A percentile compares a stretch with the other conserved stretches of the same genome.
Evolutionary conservation across 257 asterid genomes (phyloP).

Genomic region (Asclepias syriaca): DNA sequence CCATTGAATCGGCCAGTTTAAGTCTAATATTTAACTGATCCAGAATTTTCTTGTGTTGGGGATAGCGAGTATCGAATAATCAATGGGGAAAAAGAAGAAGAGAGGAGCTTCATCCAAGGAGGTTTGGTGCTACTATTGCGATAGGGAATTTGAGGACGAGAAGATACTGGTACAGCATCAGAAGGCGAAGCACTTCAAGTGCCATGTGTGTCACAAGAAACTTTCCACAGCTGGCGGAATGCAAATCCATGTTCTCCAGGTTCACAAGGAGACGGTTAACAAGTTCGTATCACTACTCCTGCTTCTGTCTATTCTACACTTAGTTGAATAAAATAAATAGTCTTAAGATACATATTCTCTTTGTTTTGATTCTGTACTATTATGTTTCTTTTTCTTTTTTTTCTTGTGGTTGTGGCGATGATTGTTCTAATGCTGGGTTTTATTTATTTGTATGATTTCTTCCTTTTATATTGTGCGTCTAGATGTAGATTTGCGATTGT

Average conservation of each 20-base stretch:
- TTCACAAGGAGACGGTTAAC: constrained; percentile 84
- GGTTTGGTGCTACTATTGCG: constrained; percentile 96
- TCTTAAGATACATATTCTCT: no score
- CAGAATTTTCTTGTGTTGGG: neutral
- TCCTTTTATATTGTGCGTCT: neutral
- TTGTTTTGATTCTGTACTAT: neutral
- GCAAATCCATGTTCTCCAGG: constrained; percentile 95
- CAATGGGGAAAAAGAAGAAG: constrained; percentile 97
- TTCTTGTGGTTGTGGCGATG: neutral
- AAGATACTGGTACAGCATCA: constrained; percentile 96
- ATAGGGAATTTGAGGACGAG: constrained; percentile 95
- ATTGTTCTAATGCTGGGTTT: neutral
- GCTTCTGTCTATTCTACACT: neutral
- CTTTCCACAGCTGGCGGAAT: constrained; percentile 96
- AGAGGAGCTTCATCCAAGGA: constrained; percentile 64
- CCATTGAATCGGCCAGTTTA: neutral
- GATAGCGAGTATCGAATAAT: neutral
- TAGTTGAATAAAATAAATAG: neutral
- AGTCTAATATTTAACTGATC: neutral
- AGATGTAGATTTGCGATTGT: neutral
- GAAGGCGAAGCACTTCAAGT: constrained; percentile 95
- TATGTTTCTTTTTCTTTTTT: neutral
- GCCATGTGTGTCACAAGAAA: constrained; percentile 95
- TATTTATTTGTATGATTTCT: neutral
- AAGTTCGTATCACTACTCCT: constrained; percentile 31